Evolutionary conservation across 768 basidiomycete genomes (phyloP).

Genomic region (Boletus rubroflammeus): DNA sequence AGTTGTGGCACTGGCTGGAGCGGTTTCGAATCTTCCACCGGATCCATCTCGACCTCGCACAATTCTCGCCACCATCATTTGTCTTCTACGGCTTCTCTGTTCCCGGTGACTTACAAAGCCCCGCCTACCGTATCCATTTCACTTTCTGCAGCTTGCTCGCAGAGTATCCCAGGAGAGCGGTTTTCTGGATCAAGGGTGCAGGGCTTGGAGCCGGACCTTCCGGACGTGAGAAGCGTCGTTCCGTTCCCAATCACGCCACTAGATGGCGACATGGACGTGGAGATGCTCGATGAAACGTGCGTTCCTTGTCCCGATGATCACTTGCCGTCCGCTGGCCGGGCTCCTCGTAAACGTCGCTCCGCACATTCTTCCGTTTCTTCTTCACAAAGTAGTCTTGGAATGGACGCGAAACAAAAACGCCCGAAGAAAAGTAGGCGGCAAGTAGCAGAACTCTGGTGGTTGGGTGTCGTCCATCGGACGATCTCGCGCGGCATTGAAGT

Average conservation of each 20-base stretch:
- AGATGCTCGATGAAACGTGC: slow-evolving; percentile 29
- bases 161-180: slow-evolving; percentile 1
- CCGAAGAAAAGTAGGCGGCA: slow-evolving; percentile 32
- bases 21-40: slow-evolving; percentile 1
- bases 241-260: slow-evolving; percentile 36
- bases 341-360: slow-evolving; percentile 33
- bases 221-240: slow-evolving; percentile 30
- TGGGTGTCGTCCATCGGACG: slow-evolving; percentile 36
- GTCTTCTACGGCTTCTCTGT: slow-evolving; percentile 14
- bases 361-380: slow-evolving; percentile 30
- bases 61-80: slow-evolving; percentile 9
- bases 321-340: neutral
- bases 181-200: slow-evolving; percentile 1
- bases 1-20: slow-evolving; percentile 8
- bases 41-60: neutral
- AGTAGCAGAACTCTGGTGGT: slow-evolving; percentile 35
- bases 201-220: slow-evolving; percentile 22
- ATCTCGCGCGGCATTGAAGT: slow-evolving; percentile 25
- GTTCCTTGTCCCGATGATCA: neutral
- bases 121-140: slow-evolving; percentile 39
- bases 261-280: slow-evolving; percentile 21
- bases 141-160: slow-evolving; percentile 33
- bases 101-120: slow-evolving; percentile 30
- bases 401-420: slow-evolving; percentile 28
- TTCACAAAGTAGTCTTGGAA: slow-evolving; percentile 14